Base-by-base conservation (phyloP, 2,329 filamentous ascomycete genomes). In the Colletotrichum eremochloae region DNA sequence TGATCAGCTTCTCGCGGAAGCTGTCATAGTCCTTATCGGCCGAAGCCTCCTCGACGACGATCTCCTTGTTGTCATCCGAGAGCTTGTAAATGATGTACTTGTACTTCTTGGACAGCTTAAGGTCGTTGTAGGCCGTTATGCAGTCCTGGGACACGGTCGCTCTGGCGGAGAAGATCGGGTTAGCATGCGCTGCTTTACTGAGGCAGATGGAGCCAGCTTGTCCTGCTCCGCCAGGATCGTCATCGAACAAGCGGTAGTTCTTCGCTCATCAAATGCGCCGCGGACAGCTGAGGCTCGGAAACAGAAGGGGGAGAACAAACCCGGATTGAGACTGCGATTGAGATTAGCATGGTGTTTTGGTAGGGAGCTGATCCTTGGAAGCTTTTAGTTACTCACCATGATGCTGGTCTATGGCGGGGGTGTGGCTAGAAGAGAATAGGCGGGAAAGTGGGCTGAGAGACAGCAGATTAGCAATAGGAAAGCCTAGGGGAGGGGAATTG, bases 11-110 rank as follows among this genome's bases (percentile, higher is more conserved):
- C 83, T 94, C 86, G 78, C 93, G 92, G 89, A 95, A 94, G 75
- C 79, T 83, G 71, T 92, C 89, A 87, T 90, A 96, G 83, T 95
- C 90, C 76, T 84, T 84, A 77, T 91, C 87, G 74, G 84, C 85
- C 71, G 91, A 93, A 67, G 90, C 87, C 82, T 94, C 90, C 84
- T 96, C 93, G 78, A 96, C 90, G 72, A 93, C 91, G 81, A 96
- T 94, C 85, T 94, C 84, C 85, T 92, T 94, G 88, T 91, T 91
- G 87, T 95, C 89, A 84, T 95, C 93, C 76, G 91, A 92, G 81
- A 96, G 90, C 89, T 95, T 94, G 91, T 90, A 96, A 88, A 96
- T 91, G 86, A 96, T 92, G 89, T 90, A 97, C 86, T 94, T 95
- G 86, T 90, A 88, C 86, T 90, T 91, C 85, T 95, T 95, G 84